phyloP scores from a whole-genome alignment of 2,329 filamentous ascomycete genomes.

The Venturia pyrina region DNA sequence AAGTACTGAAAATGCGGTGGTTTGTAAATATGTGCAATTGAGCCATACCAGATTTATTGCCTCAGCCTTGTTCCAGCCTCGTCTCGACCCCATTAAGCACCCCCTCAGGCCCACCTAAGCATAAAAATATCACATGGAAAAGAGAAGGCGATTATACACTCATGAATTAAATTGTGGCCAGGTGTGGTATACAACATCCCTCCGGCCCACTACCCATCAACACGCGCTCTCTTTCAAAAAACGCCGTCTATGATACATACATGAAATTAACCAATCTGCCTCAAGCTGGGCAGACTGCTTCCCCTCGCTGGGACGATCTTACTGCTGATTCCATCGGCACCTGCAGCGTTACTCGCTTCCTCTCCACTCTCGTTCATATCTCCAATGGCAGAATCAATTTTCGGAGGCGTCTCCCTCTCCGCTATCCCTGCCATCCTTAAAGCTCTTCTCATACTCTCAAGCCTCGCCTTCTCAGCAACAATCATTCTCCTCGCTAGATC shows the following conservation, averaged over 20 bases:
- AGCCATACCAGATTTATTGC: background rate
- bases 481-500: conserved; percentile 71
- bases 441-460: conserved; percentile 73
- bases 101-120: background rate
- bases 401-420: conserved; percentile 2
- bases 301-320: background rate
- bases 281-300: background rate
- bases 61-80: background rate
- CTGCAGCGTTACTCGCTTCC: background rate
- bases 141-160: background rate
- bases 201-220: background rate
- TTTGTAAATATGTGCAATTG: background rate
- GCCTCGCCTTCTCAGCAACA: conserved; percentile 64
- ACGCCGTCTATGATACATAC: background rate
- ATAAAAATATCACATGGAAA: too few species aligned
- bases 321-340: background rate
- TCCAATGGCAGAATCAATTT: background rate
- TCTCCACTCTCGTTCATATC: background rate
- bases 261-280: background rate
- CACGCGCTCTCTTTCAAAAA: background rate
- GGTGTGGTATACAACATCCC: background rate
- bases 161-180: background rate
- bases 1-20: background rate
- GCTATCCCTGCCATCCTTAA: conserved; percentile 45
- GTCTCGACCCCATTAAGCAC: background rate